phyloP scores from a whole-genome alignment of 2,329 filamentous ascomycete genomes.

The Verticillium zaregamsianum region DNA sequence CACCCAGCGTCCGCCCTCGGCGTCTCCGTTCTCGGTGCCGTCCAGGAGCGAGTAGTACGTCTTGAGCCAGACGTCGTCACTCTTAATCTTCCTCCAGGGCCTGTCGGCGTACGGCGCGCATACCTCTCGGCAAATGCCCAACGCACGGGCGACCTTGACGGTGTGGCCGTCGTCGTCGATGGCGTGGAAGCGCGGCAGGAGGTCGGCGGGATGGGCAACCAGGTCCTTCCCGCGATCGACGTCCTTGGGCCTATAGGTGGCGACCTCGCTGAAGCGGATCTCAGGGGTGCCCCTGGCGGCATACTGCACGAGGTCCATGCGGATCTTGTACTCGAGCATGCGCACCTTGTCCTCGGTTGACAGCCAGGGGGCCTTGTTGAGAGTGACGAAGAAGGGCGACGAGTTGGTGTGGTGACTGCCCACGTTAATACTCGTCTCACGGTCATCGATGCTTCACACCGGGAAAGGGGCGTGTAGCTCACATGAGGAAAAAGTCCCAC shows the following conservation, averaged over 20 bases:
- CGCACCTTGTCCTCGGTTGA: constrained; percentile 57
- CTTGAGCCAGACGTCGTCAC: constrained; percentile 55
- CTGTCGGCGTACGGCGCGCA: constrained; percentile 36
- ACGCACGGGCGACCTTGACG: constrained; percentile 68
- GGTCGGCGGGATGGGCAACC: constrained; percentile 39
- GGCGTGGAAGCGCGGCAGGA: constrained; percentile 41
- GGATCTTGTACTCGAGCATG: constrained; percentile 77
- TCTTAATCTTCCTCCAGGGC: constrained; percentile 49
- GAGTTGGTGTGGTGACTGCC: constrained; percentile 71
- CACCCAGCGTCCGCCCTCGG: constrained; percentile 47
- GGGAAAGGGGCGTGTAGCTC: constrained; percentile 16
- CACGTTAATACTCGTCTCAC: background rate
- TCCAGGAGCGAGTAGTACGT: constrained; percentile 60
- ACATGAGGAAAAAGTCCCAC: constrained; percentile 75
- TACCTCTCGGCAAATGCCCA: constrained; percentile 58
- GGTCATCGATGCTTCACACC: background rate
- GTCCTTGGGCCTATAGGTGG: constrained; percentile 51
- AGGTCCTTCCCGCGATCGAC: constrained; percentile 29
- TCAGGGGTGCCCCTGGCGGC: constrained; percentile 61
- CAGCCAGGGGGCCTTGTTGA: constrained; percentile 61
- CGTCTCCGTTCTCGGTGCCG: constrained; percentile 48
- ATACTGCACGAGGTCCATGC: constrained; percentile 71
- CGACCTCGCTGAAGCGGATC: constrained; percentile 56
- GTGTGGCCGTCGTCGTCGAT: constrained; percentile 74
- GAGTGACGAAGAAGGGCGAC: constrained; percentile 66